Evolutionary conservation across 2,329 filamentous ascomycete genomes (phyloP).

Genomic region (Paecilomyces sp.): DNA sequence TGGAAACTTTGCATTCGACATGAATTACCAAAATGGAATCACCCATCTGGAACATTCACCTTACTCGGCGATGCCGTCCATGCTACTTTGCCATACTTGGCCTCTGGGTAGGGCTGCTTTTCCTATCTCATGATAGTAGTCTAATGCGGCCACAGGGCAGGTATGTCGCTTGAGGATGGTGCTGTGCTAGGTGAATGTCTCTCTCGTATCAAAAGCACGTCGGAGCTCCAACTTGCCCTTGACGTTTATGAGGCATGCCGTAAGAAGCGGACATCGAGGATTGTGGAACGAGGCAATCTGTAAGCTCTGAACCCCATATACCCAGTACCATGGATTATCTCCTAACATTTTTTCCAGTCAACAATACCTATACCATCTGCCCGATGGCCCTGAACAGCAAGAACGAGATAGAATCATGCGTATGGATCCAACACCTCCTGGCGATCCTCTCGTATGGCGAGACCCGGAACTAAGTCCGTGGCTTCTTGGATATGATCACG

Average conservation of each 20-base stretch:
- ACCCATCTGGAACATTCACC: conserved; percentile 49
- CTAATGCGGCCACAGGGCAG: conserved; percentile 35
- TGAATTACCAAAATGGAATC: conserved; percentile 51
- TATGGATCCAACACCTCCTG: conserved; percentile 27
- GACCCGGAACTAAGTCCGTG: conserved; percentile 32
- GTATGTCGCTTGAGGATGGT: conserved; percentile 56
- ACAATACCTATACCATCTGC: conserved; percentile 55
- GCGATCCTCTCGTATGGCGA: conserved; percentile 38
- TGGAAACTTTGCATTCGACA: conserved; percentile 55
- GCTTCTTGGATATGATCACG: conserved; percentile 35
- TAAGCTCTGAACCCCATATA: not conserved
- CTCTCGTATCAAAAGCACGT: conserved; percentile 37
- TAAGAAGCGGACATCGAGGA: conserved; percentile 50
- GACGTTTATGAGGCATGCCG: conserved; percentile 51
- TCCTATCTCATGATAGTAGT: not conserved
- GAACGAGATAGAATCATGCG: conserved; percentile 44
- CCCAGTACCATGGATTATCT: not conserved
- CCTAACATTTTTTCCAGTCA: conserved; percentile 29
- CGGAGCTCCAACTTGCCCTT: conserved; percentile 29
- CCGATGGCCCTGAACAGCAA: conserved; percentile 51
- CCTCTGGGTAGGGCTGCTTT: conserved; percentile 30
- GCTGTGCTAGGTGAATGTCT: conserved; percentile 52
- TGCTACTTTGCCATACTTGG: conserved; percentile 57
- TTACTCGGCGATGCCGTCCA: conserved; percentile 59
- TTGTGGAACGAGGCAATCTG: conserved; percentile 51